Conservation (phyloP, 345 rosid genomes). For the Salix arbutifolia region DNA sequence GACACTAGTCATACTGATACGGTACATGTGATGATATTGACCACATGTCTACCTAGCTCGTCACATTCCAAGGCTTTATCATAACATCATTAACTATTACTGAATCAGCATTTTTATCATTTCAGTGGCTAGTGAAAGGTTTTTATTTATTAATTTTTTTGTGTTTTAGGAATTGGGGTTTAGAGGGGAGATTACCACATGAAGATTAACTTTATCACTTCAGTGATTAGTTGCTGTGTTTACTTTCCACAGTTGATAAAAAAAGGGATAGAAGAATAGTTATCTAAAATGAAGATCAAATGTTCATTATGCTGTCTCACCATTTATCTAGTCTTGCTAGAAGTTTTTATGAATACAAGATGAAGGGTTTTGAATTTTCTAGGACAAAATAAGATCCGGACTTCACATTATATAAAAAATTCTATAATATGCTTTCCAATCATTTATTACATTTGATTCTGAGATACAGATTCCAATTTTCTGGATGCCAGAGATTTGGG, state of each 20-base stretch:
- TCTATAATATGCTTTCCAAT: not conserved
- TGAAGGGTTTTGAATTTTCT: not conserved
- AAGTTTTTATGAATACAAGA: not conserved
- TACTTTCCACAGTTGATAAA: not conserved
- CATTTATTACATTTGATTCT: not conserved
- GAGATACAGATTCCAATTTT: not conserved
- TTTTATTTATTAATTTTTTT: not conserved
- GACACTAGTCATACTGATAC: not conserved
- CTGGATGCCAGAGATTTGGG: constrained; percentile 63
- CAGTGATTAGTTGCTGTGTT: not conserved
- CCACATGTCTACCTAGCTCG: not conserved
- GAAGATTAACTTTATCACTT: not conserved
- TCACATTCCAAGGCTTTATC: not conserved
- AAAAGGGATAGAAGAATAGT: not conserved
- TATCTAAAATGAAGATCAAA: not conserved
- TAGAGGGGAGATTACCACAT: not conserved
- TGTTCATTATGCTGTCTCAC: not conserved
- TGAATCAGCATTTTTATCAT: not conserved
- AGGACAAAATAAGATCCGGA: not conserved
- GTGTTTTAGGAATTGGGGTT: not conserved
- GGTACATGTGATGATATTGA: not conserved
- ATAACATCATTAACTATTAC: not conserved
- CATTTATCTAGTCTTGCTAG: not conserved
- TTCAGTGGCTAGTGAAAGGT: not conserved
- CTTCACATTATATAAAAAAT: not conserved